Evolutionary conservation across 495 filamentous ascomycete species (phyloP), one percentile per base, ranked within the genome.

Genomic region (Xylaria castorea): DNA sequence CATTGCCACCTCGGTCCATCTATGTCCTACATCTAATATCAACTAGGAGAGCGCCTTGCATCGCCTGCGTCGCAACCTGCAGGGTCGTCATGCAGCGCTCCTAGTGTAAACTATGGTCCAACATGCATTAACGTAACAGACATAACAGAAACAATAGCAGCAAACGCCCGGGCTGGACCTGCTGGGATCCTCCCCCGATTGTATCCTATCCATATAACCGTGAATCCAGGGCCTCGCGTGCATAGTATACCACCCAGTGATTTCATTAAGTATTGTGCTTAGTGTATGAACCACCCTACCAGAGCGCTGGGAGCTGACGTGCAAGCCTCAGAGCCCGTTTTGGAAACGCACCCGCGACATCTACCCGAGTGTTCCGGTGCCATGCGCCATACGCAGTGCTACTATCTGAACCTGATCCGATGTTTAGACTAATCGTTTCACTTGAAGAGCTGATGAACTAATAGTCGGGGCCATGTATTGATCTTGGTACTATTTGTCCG

Each of bases 291-390:
- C n/a, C n/a, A 53, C 66, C 66, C 48, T 55, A 36, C 66, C 66
- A 68, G 50, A 55, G 66, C 20, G 6, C 20, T 68, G 66, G 66
- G 48, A 57, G 66, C 66, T 57, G 61, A 34, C 61, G 30, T 40
- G n/a, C n/a, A n/a, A n/a, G n/a, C n/a, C n/a, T n/a, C n/a, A n/a
- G n/a, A n/a, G n/a, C 65, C 32, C 32, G 30, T 51, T 67, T 53
- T 18, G 65, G 32, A 55, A 25, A 55, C 18, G 27, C 65, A 12
- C 11, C 30, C 30, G 46, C 44, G 42, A 66, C 22, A 8, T 20
- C 5, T 34, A 46, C 25, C 63, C 63, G 63, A 30, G 30, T 44
- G 9, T 48, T 50, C 63, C 44, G 63, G 63, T 66, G 44, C 8
- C 58, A 2, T 22, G 14, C 27, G 32, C 32, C 5, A 20, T 61